These are phyloP conservation scores for Sanghuangporus weigelae DNA, from an alignment of 1,284 basidiomycete species.

Conservation along the genomic window DNA sequence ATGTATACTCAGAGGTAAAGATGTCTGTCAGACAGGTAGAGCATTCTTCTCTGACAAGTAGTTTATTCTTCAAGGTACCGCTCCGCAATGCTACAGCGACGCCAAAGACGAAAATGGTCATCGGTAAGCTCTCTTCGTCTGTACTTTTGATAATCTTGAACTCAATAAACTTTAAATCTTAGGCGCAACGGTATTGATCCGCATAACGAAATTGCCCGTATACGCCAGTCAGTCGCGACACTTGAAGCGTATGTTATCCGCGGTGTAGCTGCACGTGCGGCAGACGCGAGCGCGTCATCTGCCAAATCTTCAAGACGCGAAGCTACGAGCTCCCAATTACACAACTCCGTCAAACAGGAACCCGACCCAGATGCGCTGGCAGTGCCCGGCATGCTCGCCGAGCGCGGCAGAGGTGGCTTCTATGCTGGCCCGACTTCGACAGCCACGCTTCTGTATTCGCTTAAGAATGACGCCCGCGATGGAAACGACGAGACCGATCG, in stretches of 20 bases:
- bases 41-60: not conserved
- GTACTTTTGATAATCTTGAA: not conserved
- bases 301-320: not conserved
- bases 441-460: conserved; percentile 59
- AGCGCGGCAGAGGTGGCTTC: conserved; percentile 56
- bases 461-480: conserved; percentile 43
- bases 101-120: conserved; percentile 47
- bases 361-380: conserved; percentile 40
- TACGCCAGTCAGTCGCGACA: conserved; percentile 66
- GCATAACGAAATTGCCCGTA: conserved; percentile 62
- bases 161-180: conserved; percentile 16
- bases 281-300: conserved; percentile 23
- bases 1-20: conserved; percentile 66
- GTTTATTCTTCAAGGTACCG: conserved; percentile 45
- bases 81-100: conserved; percentile 72
- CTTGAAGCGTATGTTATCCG: conserved; percentile 64
- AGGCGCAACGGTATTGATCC: conserved; percentile 53
- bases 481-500: conserved; percentile 34
- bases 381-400: conserved; percentile 62
- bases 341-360: conserved; percentile 48
- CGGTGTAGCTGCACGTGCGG: conserved; percentile 30
- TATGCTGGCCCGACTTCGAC: conserved; percentile 71
- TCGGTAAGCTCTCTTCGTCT: conserved; percentile 25
- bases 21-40: not conserved
- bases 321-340: not conserved